Conservation (phyloP, 225 moss, liverwort and hornwort genomes). For the Physcomitrium patens region DNA sequence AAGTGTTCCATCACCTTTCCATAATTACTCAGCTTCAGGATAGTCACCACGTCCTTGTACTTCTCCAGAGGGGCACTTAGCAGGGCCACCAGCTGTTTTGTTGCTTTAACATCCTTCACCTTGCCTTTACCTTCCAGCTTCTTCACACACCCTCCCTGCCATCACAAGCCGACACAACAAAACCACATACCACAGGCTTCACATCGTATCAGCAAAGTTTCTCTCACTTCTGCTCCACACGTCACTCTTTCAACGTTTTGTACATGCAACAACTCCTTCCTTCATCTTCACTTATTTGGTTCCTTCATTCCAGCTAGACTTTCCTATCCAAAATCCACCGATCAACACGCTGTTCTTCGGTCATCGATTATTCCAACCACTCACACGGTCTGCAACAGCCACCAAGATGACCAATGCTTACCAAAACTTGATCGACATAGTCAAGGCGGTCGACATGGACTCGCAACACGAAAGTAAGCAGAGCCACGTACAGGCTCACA, state of each 20-base stretch:
- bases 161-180: constrained; percentile 10
- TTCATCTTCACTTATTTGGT: background rate
- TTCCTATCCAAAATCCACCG: constrained; percentile 18
- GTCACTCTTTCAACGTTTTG: constrained; percentile 5
- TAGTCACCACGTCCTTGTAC: constrained; percentile 61
- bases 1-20: constrained; percentile 95
- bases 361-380: background rate
- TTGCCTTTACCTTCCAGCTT: constrained; percentile 84
- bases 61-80: constrained; percentile 67
- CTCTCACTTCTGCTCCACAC: constrained; percentile 20
- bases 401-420: constrained; percentile 40
- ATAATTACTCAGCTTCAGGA: constrained; percentile 56
- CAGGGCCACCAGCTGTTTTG: constrained; percentile 68
- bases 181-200: constrained; percentile 4
- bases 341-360: background rate
- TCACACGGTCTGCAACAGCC: background rate
- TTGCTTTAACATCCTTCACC: constrained; percentile 68
- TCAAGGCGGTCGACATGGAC: constrained; percentile 96
- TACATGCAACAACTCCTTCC: background rate
- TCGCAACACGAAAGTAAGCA: constrained; percentile 88
- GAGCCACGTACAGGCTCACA: constrained; percentile 89
- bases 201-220: constrained; percentile 3
- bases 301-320: constrained; percentile 1
- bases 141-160: constrained; percentile 93
- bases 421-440: constrained; percentile 99